Evolutionary conservation across 495 filamentous ascomycete species (phyloP).

Genomic region (Stereocaulon alpinum): DNA sequence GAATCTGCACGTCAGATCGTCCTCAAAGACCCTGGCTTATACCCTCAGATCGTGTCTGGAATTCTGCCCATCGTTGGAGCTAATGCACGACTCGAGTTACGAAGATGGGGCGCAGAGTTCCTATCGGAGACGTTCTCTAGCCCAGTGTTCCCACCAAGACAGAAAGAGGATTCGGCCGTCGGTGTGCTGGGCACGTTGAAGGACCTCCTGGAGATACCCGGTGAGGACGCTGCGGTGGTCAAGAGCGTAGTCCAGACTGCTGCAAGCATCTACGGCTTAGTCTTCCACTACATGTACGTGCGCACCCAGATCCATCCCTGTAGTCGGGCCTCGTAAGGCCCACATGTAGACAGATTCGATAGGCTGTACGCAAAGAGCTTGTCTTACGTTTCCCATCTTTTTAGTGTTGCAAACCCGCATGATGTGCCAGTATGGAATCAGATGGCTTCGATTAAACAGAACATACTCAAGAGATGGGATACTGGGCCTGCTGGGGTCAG

Average conservation of each 20-base stretch:
- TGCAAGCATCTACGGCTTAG: conserved; percentile 82
- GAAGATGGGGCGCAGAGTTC: conserved; percentile 94
- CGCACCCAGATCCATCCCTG: neutral
- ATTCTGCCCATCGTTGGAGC: conserved; percentile 81
- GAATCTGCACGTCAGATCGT: conserved; percentile 80
- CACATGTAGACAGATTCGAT: conserved; percentile 3
- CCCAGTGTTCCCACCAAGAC: conserved; percentile 56
- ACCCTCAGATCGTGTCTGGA: conserved; percentile 79
- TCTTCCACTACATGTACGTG: conserved; percentile 89
- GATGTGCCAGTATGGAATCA: conserved; percentile 75
- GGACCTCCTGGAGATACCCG: conserved; percentile 59
- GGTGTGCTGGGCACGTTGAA: conserved; percentile 64
- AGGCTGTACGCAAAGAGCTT: neutral
- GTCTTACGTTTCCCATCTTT: conserved; percentile 28
- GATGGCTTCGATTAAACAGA: conserved; percentile 80
- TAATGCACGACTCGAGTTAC: conserved; percentile 61
- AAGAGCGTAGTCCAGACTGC: conserved; percentile 75
- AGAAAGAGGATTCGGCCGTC: conserved; percentile 68
- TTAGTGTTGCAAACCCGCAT: conserved; percentile 71
- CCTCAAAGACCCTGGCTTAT: conserved; percentile 70
- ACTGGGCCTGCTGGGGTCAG: conserved; percentile 61
- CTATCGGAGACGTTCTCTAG: conserved; percentile 91
- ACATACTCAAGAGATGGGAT: conserved; percentile 83
- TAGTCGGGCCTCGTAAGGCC: conserved; percentile 2
- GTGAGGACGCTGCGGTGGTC: conserved; percentile 64